Evolutionary conservation across 345 rosid species (phyloP), one percentile per base, ranked within the genome.

Genomic region (Cochlearia excelsa): DNA sequence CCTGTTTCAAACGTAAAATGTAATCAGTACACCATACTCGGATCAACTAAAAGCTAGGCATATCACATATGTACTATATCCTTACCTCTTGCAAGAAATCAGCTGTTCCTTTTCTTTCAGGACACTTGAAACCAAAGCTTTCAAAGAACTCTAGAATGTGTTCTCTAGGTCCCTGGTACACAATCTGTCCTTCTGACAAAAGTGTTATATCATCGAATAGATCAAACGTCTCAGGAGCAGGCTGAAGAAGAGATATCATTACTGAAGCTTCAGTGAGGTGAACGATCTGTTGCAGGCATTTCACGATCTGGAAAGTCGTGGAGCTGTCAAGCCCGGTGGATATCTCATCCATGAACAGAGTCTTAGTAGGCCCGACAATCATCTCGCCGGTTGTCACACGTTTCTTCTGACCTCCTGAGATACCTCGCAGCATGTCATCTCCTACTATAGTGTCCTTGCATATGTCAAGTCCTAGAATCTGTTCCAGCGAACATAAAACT

Each of bases 291-390:
- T 83, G 94, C 67, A 83, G 41, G 51, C 96, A 88, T 73, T 85
- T 85, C 47, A 88, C 90, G 3, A 88, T 85, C 50, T 85, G 94
- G 58, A 59, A 83, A 7, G 96, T 80, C 0, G 93, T 87, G 61
- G 93, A 85, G 52, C 93, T 85, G 70, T 88, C 96, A 41, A 85
- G 78, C 9, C 90, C 96, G 0, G 94, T 88, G 7, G 96, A 88
- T 76, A 85, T 88, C 72, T 85, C 96, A 55, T 88, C 96, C 94
- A 88, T 88, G 62, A 79, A 85, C 29, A 88, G 47, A 35, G 88
- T 82, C 68, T 88, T 88, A 3, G 90, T 82, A 6, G 96, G 96
- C 7, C 96, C 88, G 1, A 88, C 96, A 4, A 83, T 85, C 93
- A 85, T 85, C 80, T 88, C 96, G 0, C 93, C 96, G 53, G 95